Conservation (phyloP, 129 eudicot genomes). For the Kitagawia praeruptora region DNA sequence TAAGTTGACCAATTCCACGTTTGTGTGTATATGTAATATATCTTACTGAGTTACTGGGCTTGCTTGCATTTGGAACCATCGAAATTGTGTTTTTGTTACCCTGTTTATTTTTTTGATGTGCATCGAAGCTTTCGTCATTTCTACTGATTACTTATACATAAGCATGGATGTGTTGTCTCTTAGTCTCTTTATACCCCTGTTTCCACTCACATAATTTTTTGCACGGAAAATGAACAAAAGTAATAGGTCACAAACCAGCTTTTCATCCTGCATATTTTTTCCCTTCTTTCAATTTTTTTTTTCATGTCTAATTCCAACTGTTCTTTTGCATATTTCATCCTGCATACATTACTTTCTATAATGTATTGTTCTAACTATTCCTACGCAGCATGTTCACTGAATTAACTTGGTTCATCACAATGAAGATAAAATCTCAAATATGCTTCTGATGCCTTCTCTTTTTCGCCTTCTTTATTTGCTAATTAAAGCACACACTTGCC, state of each 20-base stretch:
- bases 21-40: neutral
- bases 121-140: neutral
- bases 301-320: too few species aligned
- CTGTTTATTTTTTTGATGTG: neutral
- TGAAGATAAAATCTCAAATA: too few species aligned
- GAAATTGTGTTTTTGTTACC: neutral
- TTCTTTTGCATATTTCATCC: too few species aligned
- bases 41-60: neutral
- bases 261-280: neutral
- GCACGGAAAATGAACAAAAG: neutral
- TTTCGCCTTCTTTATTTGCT: too few species aligned
- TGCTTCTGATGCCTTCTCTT: too few species aligned
- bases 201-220: neutral
- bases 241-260: neutral
- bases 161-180: neutral
- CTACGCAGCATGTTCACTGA: neutral
- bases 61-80: conserved; percentile 1
- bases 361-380: too few species aligned
- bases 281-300: too few species aligned
- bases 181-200: neutral
- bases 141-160: neutral
- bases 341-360: too few species aligned
- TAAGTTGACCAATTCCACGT: neutral
- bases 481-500: too few species aligned
- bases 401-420: neutral